Base-by-base conservation (phyloP, 2,329 filamentous ascomycete genomes). In the Parastagonospora avenae region DNA sequence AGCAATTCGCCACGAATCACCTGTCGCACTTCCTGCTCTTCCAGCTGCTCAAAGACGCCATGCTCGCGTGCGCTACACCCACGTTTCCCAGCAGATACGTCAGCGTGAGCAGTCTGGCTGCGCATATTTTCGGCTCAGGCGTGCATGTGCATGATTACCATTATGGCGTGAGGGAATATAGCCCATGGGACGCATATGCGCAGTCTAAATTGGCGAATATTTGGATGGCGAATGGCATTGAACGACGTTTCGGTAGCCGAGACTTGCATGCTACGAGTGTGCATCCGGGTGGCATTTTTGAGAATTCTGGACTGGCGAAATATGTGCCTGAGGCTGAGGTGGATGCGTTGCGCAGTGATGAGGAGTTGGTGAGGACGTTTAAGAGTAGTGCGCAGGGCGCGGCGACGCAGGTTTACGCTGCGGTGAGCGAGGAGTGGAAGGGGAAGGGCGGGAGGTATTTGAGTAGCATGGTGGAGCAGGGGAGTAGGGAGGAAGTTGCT, bases 141-240 rank as follows among this genome's bases (percentile, higher is more conserved):
- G 63, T 79, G 4, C 55, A 72, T 3, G 76, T 79, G 52, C 70
- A 74, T 46, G 74, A 79, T 60, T 73, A 70, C 49, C 73, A 74
- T 27, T 76, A 76, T 47, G 55, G 74, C 19, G 68, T 68, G 35
- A 56, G 64, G 0, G 2, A 5, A 2, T 77, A 74, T 40, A 47
- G 68, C 5, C 45, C 46, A 48, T 77, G 76, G 67, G 51, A 62
- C 2, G 77, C 77, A 2, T 82, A 82, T 48, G 75, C 72, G 2
- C 78, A 80, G 53, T 76, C 77, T 58, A 82, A 82, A 62, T 80
- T 78, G 27, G 78, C 78, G 7, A 78, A 80, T 44, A 74, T 81
- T 14, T 63, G 54, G 55, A 32, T 62, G 19, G 60, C 60, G 2
- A 63, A 65, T 48, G 15, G 41, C 9, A 59, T 69, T 41, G 58